Percentiles rank a stretch among this genome's conserved stretches.
These are phyloP conservation scores for Boechera retrofracta DNA, from an alignment of 345 rosid species.

Conservation along the genomic window DNA sequence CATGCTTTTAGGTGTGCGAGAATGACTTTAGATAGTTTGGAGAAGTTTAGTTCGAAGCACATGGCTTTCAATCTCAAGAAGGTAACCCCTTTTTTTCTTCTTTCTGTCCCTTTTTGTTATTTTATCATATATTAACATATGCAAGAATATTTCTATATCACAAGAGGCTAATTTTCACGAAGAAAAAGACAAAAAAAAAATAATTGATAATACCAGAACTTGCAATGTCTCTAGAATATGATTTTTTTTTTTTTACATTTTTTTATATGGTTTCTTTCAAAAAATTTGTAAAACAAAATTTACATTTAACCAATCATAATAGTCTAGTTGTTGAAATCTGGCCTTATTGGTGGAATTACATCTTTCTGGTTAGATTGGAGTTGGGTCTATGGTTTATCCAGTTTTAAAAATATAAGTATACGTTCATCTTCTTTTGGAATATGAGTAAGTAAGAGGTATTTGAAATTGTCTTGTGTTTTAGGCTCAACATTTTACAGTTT, in stretches of 20 bases:
- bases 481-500: conserved; percentile 16
- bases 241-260: too few relatives aligned
- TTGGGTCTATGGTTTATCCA: neutral
- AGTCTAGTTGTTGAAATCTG: too few relatives aligned
- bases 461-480: neutral
- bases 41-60: conserved; percentile 78
- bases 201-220: conserved; percentile 8
- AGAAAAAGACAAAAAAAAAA: neutral
- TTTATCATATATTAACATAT: conserved; percentile 6
- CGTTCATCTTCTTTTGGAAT: neutral
- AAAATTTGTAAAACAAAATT: neutral
- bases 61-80: conserved; percentile 87
- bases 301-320: neutral
- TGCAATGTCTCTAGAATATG: neutral
- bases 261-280: neutral
- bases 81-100: conserved; percentile 47
- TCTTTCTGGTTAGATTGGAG: neutral
- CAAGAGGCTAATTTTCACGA: neutral
- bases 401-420: neutral
- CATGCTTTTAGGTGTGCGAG: conserved; percentile 91
- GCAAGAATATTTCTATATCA: neutral
- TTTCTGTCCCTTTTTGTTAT: conserved; percentile 8
- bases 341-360: too few relatives aligned
- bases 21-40: conserved; percentile 69
- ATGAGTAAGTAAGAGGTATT: neutral